Conservation (phyloP, 2,329 filamentous ascomycete genomes). For the Diaporthe caulivora region DNA sequence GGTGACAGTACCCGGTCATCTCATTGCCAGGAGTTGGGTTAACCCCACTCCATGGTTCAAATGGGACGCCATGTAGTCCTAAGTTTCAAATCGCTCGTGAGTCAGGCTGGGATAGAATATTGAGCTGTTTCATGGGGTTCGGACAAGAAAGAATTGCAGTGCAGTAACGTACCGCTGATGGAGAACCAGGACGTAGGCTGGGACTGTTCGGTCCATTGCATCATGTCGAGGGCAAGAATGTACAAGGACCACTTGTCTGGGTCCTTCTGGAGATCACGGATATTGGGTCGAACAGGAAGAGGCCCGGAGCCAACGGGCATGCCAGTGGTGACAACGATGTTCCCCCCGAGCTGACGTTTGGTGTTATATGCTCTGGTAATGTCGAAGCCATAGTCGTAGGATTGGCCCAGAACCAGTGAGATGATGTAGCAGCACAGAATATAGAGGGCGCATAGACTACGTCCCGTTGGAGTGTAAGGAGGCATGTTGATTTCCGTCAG, state of each 20-base stretch:
- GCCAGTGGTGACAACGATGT: slow-evolving; percentile 57
- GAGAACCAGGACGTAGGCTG: slow-evolving; percentile 80
- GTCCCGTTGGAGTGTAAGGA: background rate
- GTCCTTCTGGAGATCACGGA: slow-evolving; percentile 74
- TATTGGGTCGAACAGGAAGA: slow-evolving; percentile 70
- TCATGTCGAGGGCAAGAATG: slow-evolving; percentile 78
- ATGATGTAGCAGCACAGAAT: slow-evolving; percentile 37
- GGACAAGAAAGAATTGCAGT: slow-evolving; percentile 20
- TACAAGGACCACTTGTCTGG: slow-evolving; percentile 81
- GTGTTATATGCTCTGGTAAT: slow-evolving; percentile 49
- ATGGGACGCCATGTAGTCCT: slow-evolving; percentile 87
- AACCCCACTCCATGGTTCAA: slow-evolving; percentile 66
- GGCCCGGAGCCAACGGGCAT: slow-evolving; percentile 51
- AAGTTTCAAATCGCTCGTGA: background rate
- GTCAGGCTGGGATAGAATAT: slow-evolving; percentile 34
- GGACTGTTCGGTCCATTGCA: slow-evolving; percentile 76
- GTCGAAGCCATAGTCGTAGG: slow-evolving; percentile 67
- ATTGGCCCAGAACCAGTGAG: slow-evolving; percentile 40
- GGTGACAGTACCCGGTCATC: slow-evolving; percentile 79
- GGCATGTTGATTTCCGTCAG: slow-evolving; percentile 19
- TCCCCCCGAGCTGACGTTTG: slow-evolving; percentile 53
- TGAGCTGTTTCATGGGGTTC: slow-evolving; percentile 1
- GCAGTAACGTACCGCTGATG: slow-evolving; percentile 74
- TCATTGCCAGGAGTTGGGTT: slow-evolving; percentile 62
- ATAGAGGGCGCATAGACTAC: slow-evolving; percentile 8